Evolutionary conservation across 139 green algal species (phyloP).

Genomic region (Nannochloris sp.): DNA sequence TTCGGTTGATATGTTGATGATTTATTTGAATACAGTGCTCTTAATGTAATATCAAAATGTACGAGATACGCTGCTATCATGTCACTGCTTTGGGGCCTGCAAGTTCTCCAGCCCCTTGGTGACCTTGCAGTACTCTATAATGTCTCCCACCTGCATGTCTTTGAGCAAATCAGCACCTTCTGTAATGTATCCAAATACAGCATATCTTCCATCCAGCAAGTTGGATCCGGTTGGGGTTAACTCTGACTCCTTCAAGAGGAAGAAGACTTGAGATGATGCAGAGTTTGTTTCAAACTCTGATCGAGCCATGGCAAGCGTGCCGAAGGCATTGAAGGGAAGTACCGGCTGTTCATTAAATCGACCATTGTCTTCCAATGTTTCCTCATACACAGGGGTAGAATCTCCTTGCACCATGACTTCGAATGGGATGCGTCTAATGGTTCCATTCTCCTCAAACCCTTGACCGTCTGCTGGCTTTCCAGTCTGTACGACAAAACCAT

Average conservation of each 20-base stretch:
- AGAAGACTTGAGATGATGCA: slow-evolving; percentile 87
- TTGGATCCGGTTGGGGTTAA: slow-evolving; percentile 93
- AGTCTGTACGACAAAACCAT: slow-evolving; percentile 98
- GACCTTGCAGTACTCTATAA: slow-evolving; percentile 76
- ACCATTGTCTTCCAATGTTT: slow-evolving; percentile 89
- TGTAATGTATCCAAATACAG: slow-evolving; percentile 93
- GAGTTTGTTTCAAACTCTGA: slow-evolving; percentile 95
- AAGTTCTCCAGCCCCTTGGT: slow-evolving; percentile 64
- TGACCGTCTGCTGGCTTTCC: slow-evolving; percentile 69
- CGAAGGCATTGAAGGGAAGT: slow-evolving; percentile 98
- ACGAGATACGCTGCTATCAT: not conserved
- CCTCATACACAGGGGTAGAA: slow-evolving; percentile 89
- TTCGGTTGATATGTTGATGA: slow-evolving; percentile 1
- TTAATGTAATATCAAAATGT: no score
- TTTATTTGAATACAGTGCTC: no score
- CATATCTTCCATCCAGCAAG: slow-evolving; percentile 94
- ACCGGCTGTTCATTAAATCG: slow-evolving; percentile 75
- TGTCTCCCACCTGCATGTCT: slow-evolving; percentile 58
- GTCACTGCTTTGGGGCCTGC: slow-evolving; percentile 10
- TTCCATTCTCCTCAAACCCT: slow-evolving; percentile 48
- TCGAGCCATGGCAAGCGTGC: slow-evolving; percentile 88
- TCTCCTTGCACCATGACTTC: slow-evolving; percentile 83
- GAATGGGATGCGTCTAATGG: slow-evolving; percentile 76
- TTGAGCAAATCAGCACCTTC: slow-evolving; percentile 46
- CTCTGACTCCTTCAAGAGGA: slow-evolving; percentile 96